These are phyloP conservation scores for Sclerotinia spermophila DNA, from an alignment of 2,329 filamentous ascomycete species.

Conservation along the genomic window DNA sequence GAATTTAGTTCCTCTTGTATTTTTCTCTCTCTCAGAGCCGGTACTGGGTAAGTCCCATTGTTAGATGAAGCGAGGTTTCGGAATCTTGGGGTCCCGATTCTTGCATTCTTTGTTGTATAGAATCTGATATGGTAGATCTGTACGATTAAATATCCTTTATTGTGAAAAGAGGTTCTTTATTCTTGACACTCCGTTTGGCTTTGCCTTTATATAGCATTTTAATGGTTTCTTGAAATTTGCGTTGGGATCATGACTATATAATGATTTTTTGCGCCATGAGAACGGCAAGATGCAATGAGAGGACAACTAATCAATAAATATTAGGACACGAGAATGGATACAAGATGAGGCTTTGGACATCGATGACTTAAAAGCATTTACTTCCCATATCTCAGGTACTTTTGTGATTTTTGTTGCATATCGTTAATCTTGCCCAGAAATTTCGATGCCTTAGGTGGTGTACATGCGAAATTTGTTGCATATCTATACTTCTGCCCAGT, in stretches of 20 bases:
- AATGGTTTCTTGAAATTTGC: neutral
- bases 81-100: neutral
- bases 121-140: neutral
- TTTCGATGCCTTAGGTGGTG: neutral
- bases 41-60: neutral
- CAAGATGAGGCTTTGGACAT: neutral
- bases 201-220: neutral
- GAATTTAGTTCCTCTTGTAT: neutral
- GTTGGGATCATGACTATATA: neutral
- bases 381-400: neutral
- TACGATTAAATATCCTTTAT: neutral
- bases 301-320: too few species aligned
- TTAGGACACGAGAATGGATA: too few species aligned
- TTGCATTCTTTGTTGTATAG: neutral
- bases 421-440: neutral
- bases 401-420: neutral
- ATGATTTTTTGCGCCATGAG: too few species aligned
- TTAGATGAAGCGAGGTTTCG: neutral
- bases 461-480: neutral
- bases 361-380: neutral
- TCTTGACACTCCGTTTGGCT: neutral
- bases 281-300: too few species aligned
- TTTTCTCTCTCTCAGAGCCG: neutral
- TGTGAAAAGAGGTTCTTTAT: neutral
- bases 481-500: neutral